These are phyloP conservation scores for Solanum chmielewskii DNA, from an alignment of 257 asterid genomes.

Conservation along the genomic window DNA sequence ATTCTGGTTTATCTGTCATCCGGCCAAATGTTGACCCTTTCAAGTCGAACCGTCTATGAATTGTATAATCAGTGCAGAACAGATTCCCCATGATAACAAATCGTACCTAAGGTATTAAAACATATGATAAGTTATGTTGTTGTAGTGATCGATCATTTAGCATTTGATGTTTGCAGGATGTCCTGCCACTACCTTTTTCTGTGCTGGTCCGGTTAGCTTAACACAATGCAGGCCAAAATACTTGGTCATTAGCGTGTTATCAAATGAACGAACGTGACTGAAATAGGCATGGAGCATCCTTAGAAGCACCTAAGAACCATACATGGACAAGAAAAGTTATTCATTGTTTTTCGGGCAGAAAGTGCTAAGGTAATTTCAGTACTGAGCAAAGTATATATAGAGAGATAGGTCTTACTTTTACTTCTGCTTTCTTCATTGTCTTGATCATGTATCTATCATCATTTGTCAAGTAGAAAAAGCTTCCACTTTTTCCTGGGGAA, in stretches of 20 bases:
- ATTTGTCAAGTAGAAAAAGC: neutral
- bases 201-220: constrained; percentile 29
- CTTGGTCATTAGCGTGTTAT: constrained; percentile 19
- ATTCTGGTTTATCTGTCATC: constrained; percentile 7
- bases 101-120: constrained; percentile 9
- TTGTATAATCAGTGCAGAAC: constrained; percentile 8
- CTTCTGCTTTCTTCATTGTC: constrained; percentile 9
- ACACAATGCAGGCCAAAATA: constrained; percentile 37
- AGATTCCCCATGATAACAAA: constrained; percentile 17
- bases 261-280: constrained; percentile 18
- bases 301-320: constrained; percentile 19
- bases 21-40: constrained; percentile 20
- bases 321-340: neutral
- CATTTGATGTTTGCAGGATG: neutral
- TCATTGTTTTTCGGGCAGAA: neutral
- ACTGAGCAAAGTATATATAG: neutral
- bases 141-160: neutral
- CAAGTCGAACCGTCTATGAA: constrained; percentile 14
- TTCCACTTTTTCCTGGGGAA: constrained; percentile 8
- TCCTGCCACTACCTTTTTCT: constrained; percentile 5
- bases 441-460: constrained; percentile 8
- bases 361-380: neutral
- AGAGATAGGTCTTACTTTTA: neutral
- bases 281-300: constrained; percentile 37
- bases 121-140: neutral